phyloP scores from a whole-genome alignment of 108 stramenopile species.

The Hondaea fermentalgiana region DNA sequence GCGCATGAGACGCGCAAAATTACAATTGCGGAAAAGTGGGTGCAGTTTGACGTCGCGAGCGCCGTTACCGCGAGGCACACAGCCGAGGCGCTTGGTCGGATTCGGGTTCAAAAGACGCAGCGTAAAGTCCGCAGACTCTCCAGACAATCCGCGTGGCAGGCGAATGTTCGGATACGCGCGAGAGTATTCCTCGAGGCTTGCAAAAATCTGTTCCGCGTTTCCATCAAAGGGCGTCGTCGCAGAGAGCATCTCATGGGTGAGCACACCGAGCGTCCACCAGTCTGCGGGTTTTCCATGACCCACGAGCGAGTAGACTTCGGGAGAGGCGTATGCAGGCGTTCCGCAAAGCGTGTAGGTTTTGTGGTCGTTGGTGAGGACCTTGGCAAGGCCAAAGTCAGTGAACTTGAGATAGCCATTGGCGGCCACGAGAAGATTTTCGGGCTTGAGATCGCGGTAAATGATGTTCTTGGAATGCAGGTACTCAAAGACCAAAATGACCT shows the following conservation, averaged over 20 bases:
- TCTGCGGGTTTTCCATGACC: constrained; percentile 95
- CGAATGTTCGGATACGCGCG: not conserved
- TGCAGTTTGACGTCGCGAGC: constrained; percentile 1
- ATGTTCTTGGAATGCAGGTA: constrained; percentile 27
- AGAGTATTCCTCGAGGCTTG: not conserved
- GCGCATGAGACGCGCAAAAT: not conserved
- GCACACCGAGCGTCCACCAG: constrained; percentile 91
- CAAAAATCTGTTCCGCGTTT: not conserved
- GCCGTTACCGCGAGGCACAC: not conserved
- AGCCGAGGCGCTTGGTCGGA: constrained; percentile 23
- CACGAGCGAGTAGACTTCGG: constrained; percentile 66
- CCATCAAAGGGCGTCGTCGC: constrained; percentile 80
- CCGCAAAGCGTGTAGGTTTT: constrained; percentile 37
- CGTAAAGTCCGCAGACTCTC: not conserved
- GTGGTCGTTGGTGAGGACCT: not conserved
- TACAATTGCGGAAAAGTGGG: not conserved
- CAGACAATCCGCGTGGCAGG: not conserved
- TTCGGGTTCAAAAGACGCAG: constrained; percentile 6
- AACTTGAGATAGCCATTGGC: constrained; percentile 26
- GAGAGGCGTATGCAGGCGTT: constrained; percentile 20
- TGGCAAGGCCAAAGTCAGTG: constrained; percentile 33
- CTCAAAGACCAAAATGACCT: constrained; percentile 22
- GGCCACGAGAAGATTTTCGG: constrained; percentile 32
- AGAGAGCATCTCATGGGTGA: constrained; percentile 90
- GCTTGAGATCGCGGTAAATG: constrained; percentile 32